A percentile compares a stretch with the other conserved stretches of the same genome.
Conservation (phyloP, 352 stramenopile genomes). For the Hyaloperonospora brassicae region DNA sequence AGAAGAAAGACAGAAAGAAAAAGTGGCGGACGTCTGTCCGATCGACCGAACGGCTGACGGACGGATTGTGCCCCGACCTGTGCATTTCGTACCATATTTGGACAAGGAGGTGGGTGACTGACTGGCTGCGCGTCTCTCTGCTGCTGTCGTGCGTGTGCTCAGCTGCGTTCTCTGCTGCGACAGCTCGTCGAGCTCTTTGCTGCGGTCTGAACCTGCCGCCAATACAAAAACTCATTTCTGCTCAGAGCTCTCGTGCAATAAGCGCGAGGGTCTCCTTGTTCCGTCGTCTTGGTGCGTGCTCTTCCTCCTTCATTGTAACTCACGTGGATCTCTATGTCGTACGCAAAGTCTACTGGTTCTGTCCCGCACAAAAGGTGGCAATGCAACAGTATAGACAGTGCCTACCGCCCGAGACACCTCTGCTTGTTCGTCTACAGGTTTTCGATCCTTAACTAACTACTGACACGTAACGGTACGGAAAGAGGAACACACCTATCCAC, state of each 20-base stretch:
- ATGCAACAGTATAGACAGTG: no score
- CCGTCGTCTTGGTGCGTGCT: not conserved
- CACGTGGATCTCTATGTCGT: not conserved
- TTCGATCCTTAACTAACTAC: no score
- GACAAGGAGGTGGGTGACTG: no score
- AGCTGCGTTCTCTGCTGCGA: conserved; percentile 3
- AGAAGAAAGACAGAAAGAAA: no score
- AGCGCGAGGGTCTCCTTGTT: conserved; percentile 15
- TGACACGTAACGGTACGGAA: no score
- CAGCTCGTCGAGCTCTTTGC: conserved; percentile 1
- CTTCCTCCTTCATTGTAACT: not conserved
- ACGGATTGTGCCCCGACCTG: not conserved
- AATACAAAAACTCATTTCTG: conserved; percentile 13
- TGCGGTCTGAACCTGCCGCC: conserved; percentile 1
- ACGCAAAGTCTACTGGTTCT: no score
- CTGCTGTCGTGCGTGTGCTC: conserved; percentile 7
- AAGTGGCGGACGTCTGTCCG: no score
- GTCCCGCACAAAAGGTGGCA: no score
- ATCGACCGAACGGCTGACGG: no score
- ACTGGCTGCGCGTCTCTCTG: not conserved
- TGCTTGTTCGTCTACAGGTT: not conserved
- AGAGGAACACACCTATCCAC: no score
- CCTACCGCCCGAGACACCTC: not conserved
- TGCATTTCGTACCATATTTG: conserved; percentile 18
- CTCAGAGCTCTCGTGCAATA: conserved; percentile 11